Conservation (phyloP, 2,329 filamentous ascomycete species). For the Clonostachys solani region DNA sequence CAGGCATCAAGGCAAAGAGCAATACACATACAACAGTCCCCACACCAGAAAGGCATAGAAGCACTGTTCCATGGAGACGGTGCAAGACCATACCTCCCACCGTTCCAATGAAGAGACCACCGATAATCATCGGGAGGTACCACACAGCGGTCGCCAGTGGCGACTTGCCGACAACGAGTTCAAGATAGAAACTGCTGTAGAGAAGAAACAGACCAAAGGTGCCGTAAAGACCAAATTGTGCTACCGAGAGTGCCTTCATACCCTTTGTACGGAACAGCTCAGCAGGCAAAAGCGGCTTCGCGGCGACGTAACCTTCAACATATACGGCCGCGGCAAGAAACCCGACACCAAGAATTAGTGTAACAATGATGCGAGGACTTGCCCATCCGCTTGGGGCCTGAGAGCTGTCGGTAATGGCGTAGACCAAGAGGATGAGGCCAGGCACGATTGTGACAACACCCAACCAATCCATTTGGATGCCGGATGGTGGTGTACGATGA, state of each 20-base stretch:
- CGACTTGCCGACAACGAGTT: slow-evolving; percentile 42
- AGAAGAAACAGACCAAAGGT: slow-evolving; percentile 60
- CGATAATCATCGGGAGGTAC: slow-evolving; percentile 53
- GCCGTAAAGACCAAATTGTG: slow-evolving; percentile 44
- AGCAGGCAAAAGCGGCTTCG: slow-evolving; percentile 56
- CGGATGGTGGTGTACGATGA: slow-evolving; percentile 17
- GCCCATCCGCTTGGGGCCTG: slow-evolving; percentile 58
- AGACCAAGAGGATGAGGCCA: slow-evolving; percentile 62
- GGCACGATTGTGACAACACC: slow-evolving; percentile 48
- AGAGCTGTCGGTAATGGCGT: slow-evolving; percentile 62
- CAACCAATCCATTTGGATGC: slow-evolving; percentile 55
- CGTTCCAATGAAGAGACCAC: slow-evolving; percentile 52
- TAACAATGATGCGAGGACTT: slow-evolving; percentile 59
- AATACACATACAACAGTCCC: slow-evolving; percentile 46
- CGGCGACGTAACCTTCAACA: slow-evolving; percentile 59
- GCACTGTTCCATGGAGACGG: slow-evolving; percentile 43
- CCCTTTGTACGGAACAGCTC: slow-evolving; percentile 59
- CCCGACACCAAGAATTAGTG: slow-evolving; percentile 51
- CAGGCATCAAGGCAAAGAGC: slow-evolving; percentile 52
- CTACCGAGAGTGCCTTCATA: slow-evolving; percentile 52
- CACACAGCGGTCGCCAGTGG: slow-evolving; percentile 55
- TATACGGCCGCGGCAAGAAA: slow-evolving; percentile 52
- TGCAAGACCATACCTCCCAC: slow-evolving; percentile 53
- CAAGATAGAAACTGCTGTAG: slow-evolving; percentile 61
- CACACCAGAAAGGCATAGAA: slow-evolving; percentile 47